A percentile compares a stretch with the other conserved stretches of the same genome.
Conservation (phyloP, 208 protist species). For the Trypanosoma congolense region DNA sequence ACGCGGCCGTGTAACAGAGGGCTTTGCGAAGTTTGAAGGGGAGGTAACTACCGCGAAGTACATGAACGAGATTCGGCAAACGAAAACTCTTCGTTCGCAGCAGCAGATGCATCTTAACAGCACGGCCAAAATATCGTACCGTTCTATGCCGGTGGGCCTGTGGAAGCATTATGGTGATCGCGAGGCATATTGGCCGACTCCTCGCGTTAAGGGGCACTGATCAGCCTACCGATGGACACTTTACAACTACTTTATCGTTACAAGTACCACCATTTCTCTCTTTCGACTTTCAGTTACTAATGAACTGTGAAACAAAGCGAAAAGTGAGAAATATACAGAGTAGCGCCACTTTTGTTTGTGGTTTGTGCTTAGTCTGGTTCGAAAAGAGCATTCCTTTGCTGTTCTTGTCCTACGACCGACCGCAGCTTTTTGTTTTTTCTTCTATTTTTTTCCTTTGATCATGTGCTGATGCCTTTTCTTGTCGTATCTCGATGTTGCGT, state of each 20-base stretch:
- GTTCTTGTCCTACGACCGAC: not conserved
- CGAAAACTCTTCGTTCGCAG: slow-evolving; percentile 74
- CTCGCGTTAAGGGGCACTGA: slow-evolving; percentile 51
- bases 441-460: slow-evolving; percentile 15
- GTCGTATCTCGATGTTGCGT: too few relatives aligned
- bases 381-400: not conserved
- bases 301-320: too few relatives aligned
- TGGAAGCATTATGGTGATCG: slow-evolving; percentile 81
- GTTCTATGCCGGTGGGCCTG: slow-evolving; percentile 82
- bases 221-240: slow-evolving; percentile 35
- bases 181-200: slow-evolving; percentile 72
- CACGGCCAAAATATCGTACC: slow-evolving; percentile 84
- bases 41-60: slow-evolving; percentile 77
- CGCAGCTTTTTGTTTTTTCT: slow-evolving; percentile 16
- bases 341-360: not conserved
- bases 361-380: not conserved
- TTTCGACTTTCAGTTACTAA: too few relatives aligned
- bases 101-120: slow-evolving; percentile 88
- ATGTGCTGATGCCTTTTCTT: too few relatives aligned
- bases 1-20: slow-evolving; percentile 57
- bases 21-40: slow-evolving; percentile 84
- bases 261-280: not conserved
- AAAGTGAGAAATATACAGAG: too few relatives aligned
- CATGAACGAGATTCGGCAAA: slow-evolving; percentile 76
- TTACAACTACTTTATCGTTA: not conserved